These are phyloP conservation scores for Saccharomyces cerevisiae DNA, from an alignment of 805 yeast genomes.

Conservation along the genomic window DNA sequence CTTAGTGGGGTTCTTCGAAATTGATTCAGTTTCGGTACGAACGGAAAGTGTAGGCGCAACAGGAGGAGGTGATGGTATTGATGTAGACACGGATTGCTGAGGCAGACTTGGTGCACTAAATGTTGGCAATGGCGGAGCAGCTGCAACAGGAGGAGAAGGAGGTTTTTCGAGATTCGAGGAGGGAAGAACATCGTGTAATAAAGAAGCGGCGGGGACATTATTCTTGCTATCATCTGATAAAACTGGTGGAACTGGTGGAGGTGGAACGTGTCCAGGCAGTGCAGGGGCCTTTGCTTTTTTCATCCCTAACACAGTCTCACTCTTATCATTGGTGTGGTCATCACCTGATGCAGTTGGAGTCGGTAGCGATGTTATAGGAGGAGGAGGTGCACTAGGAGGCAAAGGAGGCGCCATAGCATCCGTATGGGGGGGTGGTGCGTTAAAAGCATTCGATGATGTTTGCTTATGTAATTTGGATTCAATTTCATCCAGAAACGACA, in stretches of 20 bases:
- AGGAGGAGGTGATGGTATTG: constrained; percentile 10
- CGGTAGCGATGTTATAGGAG: constrained; percentile 14
- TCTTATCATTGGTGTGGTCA: constrained; percentile 11
- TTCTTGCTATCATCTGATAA: constrained; percentile 8
- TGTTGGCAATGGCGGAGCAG: constrained; percentile 16
- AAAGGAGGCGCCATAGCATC: constrained; percentile 5
- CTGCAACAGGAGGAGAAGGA: constrained; percentile 9
- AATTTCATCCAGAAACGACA: constrained; percentile 28
- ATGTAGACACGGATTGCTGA: constrained; percentile 6
- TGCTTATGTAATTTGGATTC: constrained; percentile 19
- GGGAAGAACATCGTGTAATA: constrained; percentile 22
- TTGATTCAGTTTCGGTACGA: constrained; percentile 2
- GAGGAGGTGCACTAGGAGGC: constrained; percentile 8
- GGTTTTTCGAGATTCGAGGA: constrained; percentile 16
- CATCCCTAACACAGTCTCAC: neutral
- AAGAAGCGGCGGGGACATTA: constrained; percentile 10
- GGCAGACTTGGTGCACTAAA: constrained; percentile 16
- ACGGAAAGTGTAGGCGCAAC: constrained; percentile 9
- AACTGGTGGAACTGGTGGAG: constrained; percentile 16
- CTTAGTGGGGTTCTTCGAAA: neutral
- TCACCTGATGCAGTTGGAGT: constrained; percentile 4
- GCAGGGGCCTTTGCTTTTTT: constrained; percentile 11
- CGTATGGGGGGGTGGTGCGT: constrained; percentile 5
- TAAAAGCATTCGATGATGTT: neutral
- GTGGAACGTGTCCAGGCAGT: constrained; percentile 27